Percentiles rank a stretch among this genome's conserved stretches.
Conservation (phyloP, 2,329 filamentous ascomycete genomes). For the Ciborinia camelliae region DNA sequence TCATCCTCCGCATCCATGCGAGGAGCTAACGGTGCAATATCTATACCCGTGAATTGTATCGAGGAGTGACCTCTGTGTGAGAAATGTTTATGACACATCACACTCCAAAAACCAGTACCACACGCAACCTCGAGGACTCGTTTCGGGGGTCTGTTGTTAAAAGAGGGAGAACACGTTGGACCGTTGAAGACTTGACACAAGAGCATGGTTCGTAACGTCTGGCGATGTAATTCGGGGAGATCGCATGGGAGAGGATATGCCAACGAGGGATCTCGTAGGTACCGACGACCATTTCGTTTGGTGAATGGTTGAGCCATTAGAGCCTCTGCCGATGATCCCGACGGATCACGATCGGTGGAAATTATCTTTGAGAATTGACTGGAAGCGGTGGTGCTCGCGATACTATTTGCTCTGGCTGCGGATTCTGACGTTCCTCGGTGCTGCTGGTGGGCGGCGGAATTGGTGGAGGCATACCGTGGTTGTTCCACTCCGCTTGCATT, state of each 20-base stretch:
- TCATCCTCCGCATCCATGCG: constrained; percentile 61
- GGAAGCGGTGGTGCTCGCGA: constrained; percentile 33
- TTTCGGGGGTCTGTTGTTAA: constrained; percentile 64
- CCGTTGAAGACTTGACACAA: constrained; percentile 77
- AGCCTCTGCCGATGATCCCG: constrained; percentile 24
- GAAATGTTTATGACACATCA: constrained; percentile 81
- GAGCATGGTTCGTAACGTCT: constrained; percentile 79
- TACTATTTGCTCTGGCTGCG: constrained; percentile 31
- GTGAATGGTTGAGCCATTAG: constrained; percentile 54
- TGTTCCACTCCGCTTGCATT: constrained; percentile 32
- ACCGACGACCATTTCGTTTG: constrained; percentile 75
- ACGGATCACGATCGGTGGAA: constrained; percentile 25
- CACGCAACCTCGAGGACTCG: constrained; percentile 84
- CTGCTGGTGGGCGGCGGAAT: constrained; percentile 21
- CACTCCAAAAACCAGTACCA: constrained; percentile 85
- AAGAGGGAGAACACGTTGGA: constrained; percentile 69
- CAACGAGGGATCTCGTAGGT: constrained; percentile 68
- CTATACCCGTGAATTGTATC: constrained; percentile 77
- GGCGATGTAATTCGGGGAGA: constrained; percentile 80
- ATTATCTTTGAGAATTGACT: constrained; percentile 34
- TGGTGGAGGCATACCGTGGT: constrained; percentile 23
- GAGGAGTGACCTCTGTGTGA: constrained; percentile 62
- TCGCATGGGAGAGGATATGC: constrained; percentile 87
- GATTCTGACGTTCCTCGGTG: constrained; percentile 24
- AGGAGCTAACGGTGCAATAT: constrained; percentile 70